Conservation (phyloP, 805 yeast genomes). For the Kockiozyma suomiensis region DNA sequence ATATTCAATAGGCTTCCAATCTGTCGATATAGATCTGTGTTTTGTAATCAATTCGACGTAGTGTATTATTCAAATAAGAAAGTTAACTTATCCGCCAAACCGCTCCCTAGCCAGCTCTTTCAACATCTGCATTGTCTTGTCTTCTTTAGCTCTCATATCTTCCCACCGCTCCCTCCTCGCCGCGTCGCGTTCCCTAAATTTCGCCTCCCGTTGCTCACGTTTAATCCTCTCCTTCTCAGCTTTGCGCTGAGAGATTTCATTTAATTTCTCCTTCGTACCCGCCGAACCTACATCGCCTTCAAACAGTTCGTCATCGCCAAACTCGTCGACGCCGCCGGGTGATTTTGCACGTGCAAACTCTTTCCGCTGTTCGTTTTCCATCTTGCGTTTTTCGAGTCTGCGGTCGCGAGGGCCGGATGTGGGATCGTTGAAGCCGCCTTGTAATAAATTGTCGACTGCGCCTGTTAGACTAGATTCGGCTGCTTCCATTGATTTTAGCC, state of each 20-base stretch:
- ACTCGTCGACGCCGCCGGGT: conserved; percentile 28
- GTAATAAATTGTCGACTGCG: conserved; percentile 21
- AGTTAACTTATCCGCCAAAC: conserved; percentile 17
- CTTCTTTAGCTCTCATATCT: conserved; percentile 23
- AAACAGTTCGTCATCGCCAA: conserved; percentile 26
- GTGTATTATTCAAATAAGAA: too few relatives aligned
- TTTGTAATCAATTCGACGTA: too few relatives aligned
- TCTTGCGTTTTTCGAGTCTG: conserved; percentile 17
- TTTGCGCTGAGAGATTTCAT: conserved; percentile 20
- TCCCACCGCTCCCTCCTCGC: conserved; percentile 31
- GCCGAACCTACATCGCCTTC: conserved; percentile 9
- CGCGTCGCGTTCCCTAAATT: conserved; percentile 28
- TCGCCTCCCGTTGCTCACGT: conserved; percentile 26
- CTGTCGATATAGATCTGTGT: too few relatives aligned
- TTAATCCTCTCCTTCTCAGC: conserved; percentile 25
- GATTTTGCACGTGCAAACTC: conserved; percentile 17
- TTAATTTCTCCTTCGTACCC: conserved; percentile 12
- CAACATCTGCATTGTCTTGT: conserved; percentile 29
- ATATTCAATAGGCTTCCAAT: too few relatives aligned
- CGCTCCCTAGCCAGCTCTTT: conserved; percentile 29
- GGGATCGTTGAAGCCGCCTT: conserved; percentile 15
- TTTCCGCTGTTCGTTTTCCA: conserved; percentile 25
- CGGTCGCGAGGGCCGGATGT: conserved; percentile 14
- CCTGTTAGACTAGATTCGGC: conserved; percentile 6
- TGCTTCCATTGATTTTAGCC: not conserved